Conservation (phyloP, 2,329 filamentous ascomycete species). For the Ophiostoma pallidulum region DNA sequence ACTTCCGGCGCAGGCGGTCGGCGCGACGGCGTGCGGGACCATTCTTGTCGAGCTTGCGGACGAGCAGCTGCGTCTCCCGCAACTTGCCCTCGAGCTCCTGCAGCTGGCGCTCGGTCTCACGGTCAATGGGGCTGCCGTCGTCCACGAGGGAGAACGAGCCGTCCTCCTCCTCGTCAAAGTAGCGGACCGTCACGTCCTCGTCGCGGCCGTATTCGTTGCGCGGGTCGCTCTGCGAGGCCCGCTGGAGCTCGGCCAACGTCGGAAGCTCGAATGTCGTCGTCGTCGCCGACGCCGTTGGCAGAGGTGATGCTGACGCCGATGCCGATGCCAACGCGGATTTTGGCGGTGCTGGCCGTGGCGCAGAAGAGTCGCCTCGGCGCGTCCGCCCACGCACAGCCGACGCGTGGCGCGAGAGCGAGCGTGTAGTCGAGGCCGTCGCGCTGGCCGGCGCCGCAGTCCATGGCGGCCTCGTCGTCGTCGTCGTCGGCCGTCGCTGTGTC, state of each 20-base stretch:
- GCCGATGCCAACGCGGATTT: background rate
- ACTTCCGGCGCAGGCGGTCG: constrained; percentile 10
- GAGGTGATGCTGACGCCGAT: background rate
- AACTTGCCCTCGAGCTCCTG: constrained; percentile 26
- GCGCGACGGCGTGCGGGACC: constrained; percentile 5
- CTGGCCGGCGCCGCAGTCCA: background rate
- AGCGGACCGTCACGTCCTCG: constrained; percentile 28
- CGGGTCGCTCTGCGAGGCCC: constrained; percentile 11
- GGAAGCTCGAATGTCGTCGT: background rate
- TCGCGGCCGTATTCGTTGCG: background rate
- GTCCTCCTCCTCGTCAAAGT: constrained; percentile 38
- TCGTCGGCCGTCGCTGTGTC: background rate
- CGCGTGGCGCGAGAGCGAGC: background rate
- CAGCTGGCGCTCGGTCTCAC: constrained; percentile 30
- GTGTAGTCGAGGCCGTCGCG: background rate
- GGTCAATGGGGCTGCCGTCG: constrained; percentile 30
- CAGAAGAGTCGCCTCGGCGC: background rate
- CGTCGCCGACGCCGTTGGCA: background rate
- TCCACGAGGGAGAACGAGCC: constrained; percentile 30
- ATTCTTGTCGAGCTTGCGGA: constrained; percentile 20
- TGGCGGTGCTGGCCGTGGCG: background rate
- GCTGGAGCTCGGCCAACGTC: background rate
- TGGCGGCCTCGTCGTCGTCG: background rate
- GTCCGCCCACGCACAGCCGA: background rate
- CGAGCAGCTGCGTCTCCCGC: constrained; percentile 19